Conservation (phyloP, 1,284 basidiomycete species). For the Pterula multifida region DNA sequence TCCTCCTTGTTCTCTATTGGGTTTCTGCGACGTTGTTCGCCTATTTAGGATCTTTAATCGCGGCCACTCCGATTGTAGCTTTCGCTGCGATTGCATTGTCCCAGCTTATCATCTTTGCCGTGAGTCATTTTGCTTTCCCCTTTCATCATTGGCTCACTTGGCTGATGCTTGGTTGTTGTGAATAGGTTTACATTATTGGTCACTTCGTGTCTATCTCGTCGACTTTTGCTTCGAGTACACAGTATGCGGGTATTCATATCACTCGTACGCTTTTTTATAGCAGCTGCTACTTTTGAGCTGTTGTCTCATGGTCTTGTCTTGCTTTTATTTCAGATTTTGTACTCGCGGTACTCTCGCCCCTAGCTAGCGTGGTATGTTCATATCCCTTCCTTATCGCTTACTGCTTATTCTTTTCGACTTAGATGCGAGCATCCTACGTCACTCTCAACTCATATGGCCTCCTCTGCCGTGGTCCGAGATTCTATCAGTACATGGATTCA, state of each 20-base stretch:
- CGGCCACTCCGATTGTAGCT: constrained; percentile 58
- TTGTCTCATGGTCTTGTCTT: background rate
- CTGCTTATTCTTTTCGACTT: background rate
- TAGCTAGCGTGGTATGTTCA: constrained; percentile 1
- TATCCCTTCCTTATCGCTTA: background rate
- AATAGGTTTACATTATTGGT: background rate
- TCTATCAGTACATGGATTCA: constrained; percentile 30
- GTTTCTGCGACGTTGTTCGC: constrained; percentile 57
- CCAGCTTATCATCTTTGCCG: constrained; percentile 61
- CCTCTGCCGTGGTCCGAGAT: constrained; percentile 47
- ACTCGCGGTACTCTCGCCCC: background rate
- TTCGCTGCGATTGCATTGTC: constrained; percentile 69
- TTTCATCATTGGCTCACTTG: constrained; percentile 5
- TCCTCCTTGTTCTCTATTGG: constrained; percentile 61
- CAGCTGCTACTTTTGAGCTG: background rate
- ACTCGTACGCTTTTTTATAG: background rate
- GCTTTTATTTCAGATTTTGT: background rate
- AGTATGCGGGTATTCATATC: background rate
- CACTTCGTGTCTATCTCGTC: background rate
- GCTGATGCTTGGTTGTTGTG: background rate
- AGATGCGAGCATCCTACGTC: constrained; percentile 56
- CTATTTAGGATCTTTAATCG: constrained; percentile 52
- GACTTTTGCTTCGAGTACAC: background rate
- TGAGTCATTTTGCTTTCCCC: constrained; percentile 20
- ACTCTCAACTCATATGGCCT: constrained; percentile 70